Conservation (phyloP, 169 alveolate genomes). For the Plasmodium gallinaceum region DNA sequence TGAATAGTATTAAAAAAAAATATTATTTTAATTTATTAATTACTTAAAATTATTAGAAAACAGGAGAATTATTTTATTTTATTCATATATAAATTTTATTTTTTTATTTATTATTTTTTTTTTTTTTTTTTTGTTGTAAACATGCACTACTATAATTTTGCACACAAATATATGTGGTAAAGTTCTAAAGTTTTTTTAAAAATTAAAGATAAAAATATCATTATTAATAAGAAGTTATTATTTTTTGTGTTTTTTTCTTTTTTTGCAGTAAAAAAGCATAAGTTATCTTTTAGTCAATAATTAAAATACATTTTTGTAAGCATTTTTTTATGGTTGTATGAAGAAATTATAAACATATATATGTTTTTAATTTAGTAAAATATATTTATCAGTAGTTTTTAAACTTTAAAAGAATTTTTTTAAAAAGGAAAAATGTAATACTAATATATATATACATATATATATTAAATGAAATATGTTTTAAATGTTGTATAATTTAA, state of each 20-base stretch:
- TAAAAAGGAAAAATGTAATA: background rate
- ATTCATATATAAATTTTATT: too few species aligned
- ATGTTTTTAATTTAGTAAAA: background rate
- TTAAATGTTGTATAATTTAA: background rate
- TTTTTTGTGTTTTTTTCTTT: background rate
- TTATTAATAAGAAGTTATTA: background rate
- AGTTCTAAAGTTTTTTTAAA: background rate
- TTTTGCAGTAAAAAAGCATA: constrained; percentile 2
- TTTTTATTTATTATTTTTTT: background rate
- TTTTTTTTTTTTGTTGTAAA: constrained; percentile 34
- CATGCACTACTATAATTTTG: constrained; percentile 15
- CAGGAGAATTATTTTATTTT: too few species aligned
- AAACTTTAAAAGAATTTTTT: too few species aligned
- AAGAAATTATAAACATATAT: background rate
- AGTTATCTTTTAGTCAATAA: background rate
- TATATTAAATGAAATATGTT: background rate
- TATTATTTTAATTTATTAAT: too few species aligned
- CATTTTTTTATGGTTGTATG: constrained; percentile 22
- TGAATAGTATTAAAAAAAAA: too few species aligned
- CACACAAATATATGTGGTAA: background rate
- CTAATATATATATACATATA: background rate
- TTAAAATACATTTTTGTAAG: background rate
- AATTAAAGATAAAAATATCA: background rate
- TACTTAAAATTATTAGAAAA: too few species aligned
- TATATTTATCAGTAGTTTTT: background rate